phyloP scores from a whole-genome alignment of 345 rosid genomes.

The Kandelia obovata region DNA sequence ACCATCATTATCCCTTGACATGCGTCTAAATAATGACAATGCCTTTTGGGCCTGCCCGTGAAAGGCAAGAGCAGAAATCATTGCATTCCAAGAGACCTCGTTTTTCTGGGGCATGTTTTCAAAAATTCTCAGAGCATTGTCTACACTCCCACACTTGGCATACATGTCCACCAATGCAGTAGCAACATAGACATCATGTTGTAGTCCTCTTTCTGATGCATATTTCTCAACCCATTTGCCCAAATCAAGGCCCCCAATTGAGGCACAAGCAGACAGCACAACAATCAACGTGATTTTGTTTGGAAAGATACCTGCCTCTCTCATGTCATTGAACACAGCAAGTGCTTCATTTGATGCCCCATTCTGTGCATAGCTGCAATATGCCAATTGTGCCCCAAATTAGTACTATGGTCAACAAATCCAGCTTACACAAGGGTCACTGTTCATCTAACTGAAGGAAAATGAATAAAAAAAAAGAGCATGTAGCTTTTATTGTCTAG shows the following conservation, averaged over 20 bases:
- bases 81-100: constrained; percentile 87
- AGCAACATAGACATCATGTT: constrained; percentile 53
- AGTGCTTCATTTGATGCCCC: constrained; percentile 75
- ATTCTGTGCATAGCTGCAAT: constrained; percentile 68
- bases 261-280: constrained; percentile 74
- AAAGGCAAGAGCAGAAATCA: constrained; percentile 78
- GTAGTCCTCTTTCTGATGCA: constrained; percentile 43
- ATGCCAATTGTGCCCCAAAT: neutral
- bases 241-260: constrained; percentile 70
- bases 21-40: constrained; percentile 49
- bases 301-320: constrained; percentile 37
- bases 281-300: constrained; percentile 53
- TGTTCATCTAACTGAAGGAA: neutral
- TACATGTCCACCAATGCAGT: constrained; percentile 88
- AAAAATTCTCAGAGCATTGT: constrained; percentile 63
- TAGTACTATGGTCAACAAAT: neutral
- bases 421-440: neutral
- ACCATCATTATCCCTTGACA: constrained; percentile 39
- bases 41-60: constrained; percentile 73
- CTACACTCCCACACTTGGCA: constrained; percentile 76
- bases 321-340: constrained; percentile 51
- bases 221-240: constrained; percentile 58
- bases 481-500: too few relatives aligned
- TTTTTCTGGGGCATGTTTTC: constrained; percentile 63
- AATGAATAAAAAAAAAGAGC: too few relatives aligned